Conservation (phyloP, 2,329 filamentous ascomycete genomes). For the Botrytis hyacinthi region DNA sequence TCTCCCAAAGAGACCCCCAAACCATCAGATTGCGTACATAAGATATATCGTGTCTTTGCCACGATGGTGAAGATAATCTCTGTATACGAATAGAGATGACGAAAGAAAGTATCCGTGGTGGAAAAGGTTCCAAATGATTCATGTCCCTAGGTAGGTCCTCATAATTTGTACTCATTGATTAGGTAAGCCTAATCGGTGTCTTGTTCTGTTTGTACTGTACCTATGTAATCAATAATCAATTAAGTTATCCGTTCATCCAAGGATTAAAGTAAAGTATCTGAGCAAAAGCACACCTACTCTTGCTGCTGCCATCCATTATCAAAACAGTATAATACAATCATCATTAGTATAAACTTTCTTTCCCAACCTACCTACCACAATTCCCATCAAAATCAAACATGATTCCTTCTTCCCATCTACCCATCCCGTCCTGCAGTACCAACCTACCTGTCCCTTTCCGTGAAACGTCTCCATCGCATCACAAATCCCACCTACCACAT, state of each 20-base stretch:
- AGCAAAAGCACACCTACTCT: background rate
- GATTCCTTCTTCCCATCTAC: background rate
- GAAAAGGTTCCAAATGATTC: background rate
- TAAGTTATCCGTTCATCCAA: background rate
- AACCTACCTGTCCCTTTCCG: slow-evolving; percentile 1
- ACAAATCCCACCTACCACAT: background rate
- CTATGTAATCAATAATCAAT: too few species aligned
- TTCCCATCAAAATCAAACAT: background rate
- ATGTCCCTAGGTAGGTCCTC: too few species aligned
- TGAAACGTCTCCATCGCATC: slow-evolving; percentile 4
- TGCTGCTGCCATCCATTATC: background rate
- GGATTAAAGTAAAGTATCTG: background rate
- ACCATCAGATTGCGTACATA: background rate
- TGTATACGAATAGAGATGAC: background rate
- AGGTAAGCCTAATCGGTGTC: background rate
- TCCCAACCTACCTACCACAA: background rate
- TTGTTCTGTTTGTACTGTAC: background rate
- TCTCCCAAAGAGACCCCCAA: background rate
- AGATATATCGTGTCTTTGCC: background rate
- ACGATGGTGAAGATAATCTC: background rate
- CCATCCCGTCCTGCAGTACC: slow-evolving; percentile 1
- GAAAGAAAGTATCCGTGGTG: background rate
- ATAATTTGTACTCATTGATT: background rate
- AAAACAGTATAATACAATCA: background rate
- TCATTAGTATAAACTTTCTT: background rate